Percentiles rank a stretch among this genome's conserved stretches.
These are phyloP conservation scores for Lithospermum erythrorhizon DNA, from an alignment of 257 asterid genomes.

Conservation along the genomic window DNA sequence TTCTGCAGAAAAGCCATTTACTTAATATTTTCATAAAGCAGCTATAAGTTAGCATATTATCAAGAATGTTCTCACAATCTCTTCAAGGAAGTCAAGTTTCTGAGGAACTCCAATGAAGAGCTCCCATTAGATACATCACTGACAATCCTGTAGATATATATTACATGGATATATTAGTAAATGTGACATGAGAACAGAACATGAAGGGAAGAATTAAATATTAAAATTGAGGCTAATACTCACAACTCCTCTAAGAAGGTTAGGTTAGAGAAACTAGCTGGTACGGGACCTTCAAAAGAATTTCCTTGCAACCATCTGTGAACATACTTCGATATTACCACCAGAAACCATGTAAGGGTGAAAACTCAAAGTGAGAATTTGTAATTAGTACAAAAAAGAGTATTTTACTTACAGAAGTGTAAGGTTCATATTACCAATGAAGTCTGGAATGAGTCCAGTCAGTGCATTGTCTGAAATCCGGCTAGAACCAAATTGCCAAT, in stretches of 20 bases:
- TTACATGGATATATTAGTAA: slow-evolving; percentile 11
- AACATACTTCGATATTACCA: not conserved
- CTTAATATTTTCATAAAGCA: not conserved
- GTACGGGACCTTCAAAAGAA: slow-evolving; percentile 66
- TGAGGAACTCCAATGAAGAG: slow-evolving; percentile 55
- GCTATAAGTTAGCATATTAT: slow-evolving; percentile 3
- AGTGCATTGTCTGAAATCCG: slow-evolving; percentile 53
- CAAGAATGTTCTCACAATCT: slow-evolving; percentile 36
- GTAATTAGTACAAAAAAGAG: not conserved
- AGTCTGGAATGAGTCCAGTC: slow-evolving; percentile 61
- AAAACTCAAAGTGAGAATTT: not conserved
- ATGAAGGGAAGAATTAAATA: not conserved
- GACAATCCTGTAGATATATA: slow-evolving; percentile 47
- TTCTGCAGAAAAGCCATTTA: slow-evolving; percentile 25
- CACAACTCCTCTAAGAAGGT: slow-evolving; percentile 48
- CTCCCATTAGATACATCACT: slow-evolving; percentile 63
- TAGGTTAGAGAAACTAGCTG: slow-evolving; percentile 51
- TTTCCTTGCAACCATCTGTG: slow-evolving; percentile 74
- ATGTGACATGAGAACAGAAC: not conserved
- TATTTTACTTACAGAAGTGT: not conserved
- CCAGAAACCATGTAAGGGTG: not conserved
- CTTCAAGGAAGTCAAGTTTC: slow-evolving; percentile 33
- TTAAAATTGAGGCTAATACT: slow-evolving; percentile 17
- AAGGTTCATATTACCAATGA: slow-evolving; percentile 49
- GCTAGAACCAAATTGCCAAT: slow-evolving; percentile 18